Percentiles rank a stretch among this genome's conserved stretches.
Conservation (phyloP, 495 filamentous ascomycete genomes). For the Apiosordaria backusii region DNA sequence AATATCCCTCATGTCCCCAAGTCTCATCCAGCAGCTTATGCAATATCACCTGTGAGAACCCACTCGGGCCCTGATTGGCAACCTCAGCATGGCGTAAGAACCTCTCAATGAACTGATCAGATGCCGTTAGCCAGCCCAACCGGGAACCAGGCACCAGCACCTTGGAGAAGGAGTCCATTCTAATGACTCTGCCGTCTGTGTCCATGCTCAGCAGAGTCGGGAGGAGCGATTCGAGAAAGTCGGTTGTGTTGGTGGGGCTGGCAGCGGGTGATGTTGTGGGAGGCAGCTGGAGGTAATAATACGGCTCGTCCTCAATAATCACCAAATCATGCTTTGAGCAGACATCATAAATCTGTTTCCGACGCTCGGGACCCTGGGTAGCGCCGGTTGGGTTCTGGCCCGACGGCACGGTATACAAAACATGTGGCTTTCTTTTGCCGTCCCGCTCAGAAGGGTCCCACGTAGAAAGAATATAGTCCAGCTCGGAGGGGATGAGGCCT, state of each 20-base stretch:
- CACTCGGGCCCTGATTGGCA: constrained; percentile 76
- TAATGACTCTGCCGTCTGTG: constrained; percentile 60
- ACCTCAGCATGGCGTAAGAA: constrained; percentile 75
- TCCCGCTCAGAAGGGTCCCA: constrained; percentile 59
- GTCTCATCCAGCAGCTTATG: constrained; percentile 88
- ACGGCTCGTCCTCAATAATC: constrained; percentile 96
- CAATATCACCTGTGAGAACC: constrained; percentile 75
- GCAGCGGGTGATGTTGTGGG: constrained; percentile 55
- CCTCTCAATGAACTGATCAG: constrained; percentile 76
- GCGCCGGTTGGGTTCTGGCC: constrained; percentile 94
- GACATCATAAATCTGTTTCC: constrained; percentile 69
- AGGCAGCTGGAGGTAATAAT: constrained; percentile 95
- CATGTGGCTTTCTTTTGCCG: constrained; percentile 64
- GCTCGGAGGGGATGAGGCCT: constrained; percentile 62
- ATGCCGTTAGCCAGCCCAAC: constrained; percentile 75
- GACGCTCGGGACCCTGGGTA: constrained; percentile 63
- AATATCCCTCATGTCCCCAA: constrained; percentile 90
- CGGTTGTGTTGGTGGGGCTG: constrained; percentile 25
- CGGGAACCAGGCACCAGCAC: constrained; percentile 74
- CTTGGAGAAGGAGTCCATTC: constrained; percentile 80
- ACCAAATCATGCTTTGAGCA: constrained; percentile 77
- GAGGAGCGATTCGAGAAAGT: constrained; percentile 51
- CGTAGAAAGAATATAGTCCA: constrained; percentile 62
- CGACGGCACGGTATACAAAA: constrained; percentile 79
- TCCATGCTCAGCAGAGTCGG: constrained; percentile 66